Evolutionary conservation across 495 filamentous ascomycete species (phyloP).

Genomic region (Penicillium canescens): DNA sequence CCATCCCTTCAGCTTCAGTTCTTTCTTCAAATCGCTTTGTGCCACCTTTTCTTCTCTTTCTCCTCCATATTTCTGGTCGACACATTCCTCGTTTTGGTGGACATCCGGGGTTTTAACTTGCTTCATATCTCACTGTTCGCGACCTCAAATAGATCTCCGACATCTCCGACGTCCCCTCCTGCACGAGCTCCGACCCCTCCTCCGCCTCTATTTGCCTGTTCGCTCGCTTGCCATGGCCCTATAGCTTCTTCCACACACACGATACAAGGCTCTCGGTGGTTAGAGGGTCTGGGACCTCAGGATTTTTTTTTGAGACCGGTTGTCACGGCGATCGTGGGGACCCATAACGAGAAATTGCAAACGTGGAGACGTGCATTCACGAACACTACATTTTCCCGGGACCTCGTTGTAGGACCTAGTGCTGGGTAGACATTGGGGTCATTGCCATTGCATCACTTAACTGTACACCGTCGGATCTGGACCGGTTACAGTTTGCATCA

Average conservation of each 20-base stretch:
- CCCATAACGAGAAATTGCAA: slow-evolving; percentile 14
- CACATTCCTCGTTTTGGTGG: background rate
- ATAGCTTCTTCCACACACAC: background rate
- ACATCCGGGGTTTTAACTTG: background rate
- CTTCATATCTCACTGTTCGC: slow-evolving; percentile 18
- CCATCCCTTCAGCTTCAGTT: slow-evolving; percentile 52
- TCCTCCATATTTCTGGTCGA: slow-evolving; percentile 17
- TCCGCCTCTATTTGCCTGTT: too few relatives aligned
- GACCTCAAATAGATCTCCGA: slow-evolving; percentile 15
- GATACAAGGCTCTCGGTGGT: slow-evolving; percentile 8
- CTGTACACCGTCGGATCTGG: slow-evolving; percentile 12
- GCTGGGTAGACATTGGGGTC: slow-evolving; percentile 2
- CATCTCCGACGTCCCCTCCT: slow-evolving; percentile 12
- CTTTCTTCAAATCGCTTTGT: slow-evolving; percentile 37
- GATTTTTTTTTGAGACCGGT: slow-evolving; percentile 3
- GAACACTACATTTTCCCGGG: background rate
- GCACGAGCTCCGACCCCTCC: too few relatives aligned
- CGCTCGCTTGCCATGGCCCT: slow-evolving; percentile 3
- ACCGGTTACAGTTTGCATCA: slow-evolving; percentile 32
- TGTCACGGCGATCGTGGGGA: slow-evolving; percentile 15
- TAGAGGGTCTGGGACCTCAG: slow-evolving; percentile 16
- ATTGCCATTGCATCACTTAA: background rate
- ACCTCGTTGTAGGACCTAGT: slow-evolving; percentile 10
- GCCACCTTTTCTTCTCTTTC: slow-evolving; percentile 22
- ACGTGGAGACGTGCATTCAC: slow-evolving; percentile 8